A percentile compares a stretch with the other conserved stretches of the same genome.
Evolutionary conservation across 768 basidiomycete species (phyloP).

Genomic region (Termitomyces sp.): DNA sequence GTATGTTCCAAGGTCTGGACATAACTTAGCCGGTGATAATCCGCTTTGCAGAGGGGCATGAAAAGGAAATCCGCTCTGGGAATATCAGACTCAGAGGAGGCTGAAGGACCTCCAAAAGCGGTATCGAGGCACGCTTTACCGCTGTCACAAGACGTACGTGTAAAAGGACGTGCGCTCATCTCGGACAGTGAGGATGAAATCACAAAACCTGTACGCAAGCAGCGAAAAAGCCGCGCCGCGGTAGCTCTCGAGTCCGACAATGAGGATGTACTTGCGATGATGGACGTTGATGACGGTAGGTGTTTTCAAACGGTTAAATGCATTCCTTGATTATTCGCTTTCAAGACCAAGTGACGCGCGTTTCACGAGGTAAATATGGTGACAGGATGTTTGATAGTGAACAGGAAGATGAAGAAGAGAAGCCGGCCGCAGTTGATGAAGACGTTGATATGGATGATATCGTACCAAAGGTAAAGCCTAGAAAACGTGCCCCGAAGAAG

Average conservation of each 20-base stretch:
- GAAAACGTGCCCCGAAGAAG: constrained; percentile 48
- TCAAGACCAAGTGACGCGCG: constrained; percentile 29
- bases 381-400: constrained; percentile 12
- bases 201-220: constrained; percentile 27
- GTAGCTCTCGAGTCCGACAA: constrained; percentile 31
- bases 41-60: constrained; percentile 24
- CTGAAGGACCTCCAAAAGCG: neutral
- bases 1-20: constrained; percentile 6
- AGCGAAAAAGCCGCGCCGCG: constrained; percentile 20
- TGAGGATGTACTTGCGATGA: constrained; percentile 54
- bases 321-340: neutral
- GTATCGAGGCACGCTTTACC: constrained; percentile 4
- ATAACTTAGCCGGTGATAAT: neutral
- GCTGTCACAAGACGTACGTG: constrained; percentile 21
- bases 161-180: constrained; percentile 44
- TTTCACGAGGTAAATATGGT: constrained; percentile 17
- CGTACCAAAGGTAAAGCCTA: constrained; percentile 27
- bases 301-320: neutral
- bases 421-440: constrained; percentile 21
- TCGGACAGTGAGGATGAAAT: constrained; percentile 61
- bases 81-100: constrained; percentile 24
- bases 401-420: constrained; percentile 19
- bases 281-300: constrained; percentile 76
- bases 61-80: constrained; percentile 40
- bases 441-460: constrained; percentile 36